Base-by-base conservation (phyloP, 495 filamentous ascomycete species). In the Entonaema liquescens region DNA sequence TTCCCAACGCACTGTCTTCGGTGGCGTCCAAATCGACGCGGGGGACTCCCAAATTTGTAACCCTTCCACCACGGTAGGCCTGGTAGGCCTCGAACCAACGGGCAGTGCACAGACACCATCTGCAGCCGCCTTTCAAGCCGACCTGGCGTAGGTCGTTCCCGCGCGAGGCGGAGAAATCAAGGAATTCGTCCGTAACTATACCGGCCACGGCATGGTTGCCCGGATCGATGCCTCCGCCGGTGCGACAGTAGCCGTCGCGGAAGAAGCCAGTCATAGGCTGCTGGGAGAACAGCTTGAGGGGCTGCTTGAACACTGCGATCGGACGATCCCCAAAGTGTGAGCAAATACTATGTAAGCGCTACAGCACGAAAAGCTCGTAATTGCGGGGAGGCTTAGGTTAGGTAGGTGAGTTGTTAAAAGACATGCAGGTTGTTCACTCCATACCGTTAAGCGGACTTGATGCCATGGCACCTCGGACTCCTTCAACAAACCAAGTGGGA, bases 241-340 rank as follows among this genome's bases (percentile, higher is more conserved):
- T 81, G 25, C 83, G 77, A 74, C 89, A 90, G 77, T 87, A 90
- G 2, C 88, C 89, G 61, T 86, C 86, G 25, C 89, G 83, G 63
- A 84, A 82, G 79, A 81, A 89, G 28, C 89, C 89, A 3, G 87
- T 89, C 74, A 86, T 76, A 1, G 89, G 89, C 35, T 80, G 75
- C 36, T 83, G 81, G 60, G 84, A 85, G 80, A 89, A 88, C 59
- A 85, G 74, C 29, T 78, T 77, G 19, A 90, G 82, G 9, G 88
- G 88, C 55, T 85, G 81, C 47, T 84, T 83, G 76, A 88, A 83
- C 54, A 90, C 87, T 87, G 76, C 12, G 56, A 55, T 36, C 40
- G 29, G 42, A 47, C 42, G 42, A 47, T 47, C 42, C 40, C 19
- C 17, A 47, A 23, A 12, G 17, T 57, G 62, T 52, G 49, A 60